Conservation (phyloP, 148 eudicot species). For the Vaccinium corymbosum region DNA sequence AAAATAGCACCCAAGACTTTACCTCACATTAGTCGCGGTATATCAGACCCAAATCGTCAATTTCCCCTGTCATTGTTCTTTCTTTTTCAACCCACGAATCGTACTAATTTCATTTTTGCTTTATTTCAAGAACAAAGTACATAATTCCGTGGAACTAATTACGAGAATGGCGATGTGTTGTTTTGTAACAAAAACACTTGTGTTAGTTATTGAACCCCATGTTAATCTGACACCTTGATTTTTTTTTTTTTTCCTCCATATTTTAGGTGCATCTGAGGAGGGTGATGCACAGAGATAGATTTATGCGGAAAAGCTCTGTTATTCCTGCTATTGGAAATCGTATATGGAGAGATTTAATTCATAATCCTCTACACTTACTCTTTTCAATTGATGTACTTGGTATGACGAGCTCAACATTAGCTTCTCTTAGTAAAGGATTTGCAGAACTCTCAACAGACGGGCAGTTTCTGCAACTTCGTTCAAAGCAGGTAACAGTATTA, state of each 20-base stretch:
- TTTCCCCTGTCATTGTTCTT: neutral
- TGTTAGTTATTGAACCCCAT: neutral
- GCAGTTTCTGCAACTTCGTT: slow-evolving; percentile 88
- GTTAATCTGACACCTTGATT: slow-evolving; percentile 12
- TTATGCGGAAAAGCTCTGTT: slow-evolving; percentile 91
- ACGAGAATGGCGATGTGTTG: neutral
- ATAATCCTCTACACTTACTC: slow-evolving; percentile 87
- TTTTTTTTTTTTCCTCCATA: neutral
- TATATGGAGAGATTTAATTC: slow-evolving; percentile 91
- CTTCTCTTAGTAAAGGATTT: slow-evolving; percentile 95
- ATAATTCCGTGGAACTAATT: neutral
- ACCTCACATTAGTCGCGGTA: neutral
- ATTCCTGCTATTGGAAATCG: slow-evolving; percentile 85
- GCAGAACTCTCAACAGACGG: slow-evolving; percentile 99
- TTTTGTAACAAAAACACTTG: neutral
- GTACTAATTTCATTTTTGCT: neutral
- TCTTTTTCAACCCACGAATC: neutral
- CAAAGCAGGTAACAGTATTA: slow-evolving; percentile 67
- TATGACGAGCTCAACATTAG: slow-evolving; percentile 94
- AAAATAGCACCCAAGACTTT: neutral
- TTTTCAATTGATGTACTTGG: slow-evolving; percentile 97
- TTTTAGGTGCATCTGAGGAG: slow-evolving; percentile 89
- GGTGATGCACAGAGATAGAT: slow-evolving; percentile 89
- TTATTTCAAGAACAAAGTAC: neutral
- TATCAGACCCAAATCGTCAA: neutral